Conservation (phyloP, 495 filamentous ascomycete species). For the Podospora tetraspora region DNA sequence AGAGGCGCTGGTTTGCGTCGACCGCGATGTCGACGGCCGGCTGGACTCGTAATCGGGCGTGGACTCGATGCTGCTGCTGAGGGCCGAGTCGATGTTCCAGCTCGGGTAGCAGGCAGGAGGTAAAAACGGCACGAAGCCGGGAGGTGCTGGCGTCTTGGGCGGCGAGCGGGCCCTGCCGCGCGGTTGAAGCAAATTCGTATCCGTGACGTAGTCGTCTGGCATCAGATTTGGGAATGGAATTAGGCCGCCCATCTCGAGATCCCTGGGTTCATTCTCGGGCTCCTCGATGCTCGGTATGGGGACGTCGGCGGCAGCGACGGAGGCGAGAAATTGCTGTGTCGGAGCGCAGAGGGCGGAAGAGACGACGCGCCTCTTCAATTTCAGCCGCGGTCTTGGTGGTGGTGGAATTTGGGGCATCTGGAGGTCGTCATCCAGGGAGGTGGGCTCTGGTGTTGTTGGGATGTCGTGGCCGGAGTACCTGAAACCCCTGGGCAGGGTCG, state of each 20-base stretch:
- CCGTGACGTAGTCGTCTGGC: conserved; percentile 29
- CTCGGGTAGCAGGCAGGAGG: conserved; percentile 39
- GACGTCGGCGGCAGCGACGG: conserved; percentile 52
- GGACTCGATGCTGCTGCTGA: conserved; percentile 44
- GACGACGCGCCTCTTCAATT: conserved; percentile 43
- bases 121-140: conserved; percentile 28
- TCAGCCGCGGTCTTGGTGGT: conserved; percentile 41
- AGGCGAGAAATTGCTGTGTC: conserved; percentile 52
- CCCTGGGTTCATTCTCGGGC: conserved; percentile 26
- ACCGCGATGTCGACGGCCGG: conserved; percentile 46
- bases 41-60: conserved; percentile 48
- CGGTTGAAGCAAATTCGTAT: conserved; percentile 28
- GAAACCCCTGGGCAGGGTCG: conserved; percentile 39
- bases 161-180: conserved; percentile 33
- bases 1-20: conserved; percentile 46
- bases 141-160: conserved; percentile 43
- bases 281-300: conserved; percentile 52
- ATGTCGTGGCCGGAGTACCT: conserved; percentile 31
- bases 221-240: conserved; percentile 23
- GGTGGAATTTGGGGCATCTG: conserved; percentile 37
- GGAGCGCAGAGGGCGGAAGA: conserved; percentile 44
- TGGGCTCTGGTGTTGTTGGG: conserved; percentile 45
- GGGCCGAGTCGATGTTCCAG: conserved; percentile 42
- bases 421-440: conserved; percentile 26
- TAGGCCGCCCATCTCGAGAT: conserved; percentile 31